Evolutionary conservation across 2,329 filamentous ascomycete species (phyloP), one percentile per base, ranked within the genome.

Genomic region (Emergomyces africanus): DNA sequence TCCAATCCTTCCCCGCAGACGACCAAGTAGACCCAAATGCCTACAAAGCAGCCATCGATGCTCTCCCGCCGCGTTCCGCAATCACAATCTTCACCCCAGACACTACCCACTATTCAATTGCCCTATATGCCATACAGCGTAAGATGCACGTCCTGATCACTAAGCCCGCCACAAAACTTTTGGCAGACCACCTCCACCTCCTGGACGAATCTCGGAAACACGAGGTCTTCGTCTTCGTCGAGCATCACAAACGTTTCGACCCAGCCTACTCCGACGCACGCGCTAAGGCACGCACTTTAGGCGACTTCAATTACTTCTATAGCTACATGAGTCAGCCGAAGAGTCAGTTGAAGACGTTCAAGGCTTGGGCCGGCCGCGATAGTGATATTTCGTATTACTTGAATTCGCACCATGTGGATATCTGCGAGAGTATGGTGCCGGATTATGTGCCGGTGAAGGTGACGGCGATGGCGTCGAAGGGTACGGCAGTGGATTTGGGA

Each of bases 291-390:
- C 77, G 83, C 69, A 84, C 79, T 57, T 79, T 96, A 8, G 91
- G 91, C 64, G 90, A 96, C 75, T 96, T 96, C 83, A 96, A 95
- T 79, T 96, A 96, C 80, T 96, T 95, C 73, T 96, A 96, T 81
- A 87, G 83, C 67, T 96, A 96, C 82, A 95, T 96, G 90, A 89
- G 85, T 55, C 90, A 96, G 79, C 88, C 87, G 61, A 95, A 95
- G 77, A 89, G 81, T 56, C 90, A 95, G 76, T 82, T 96, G 54
- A 88, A 95, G 79, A 96, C 90, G 0, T 96, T 96, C 84, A 91
- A 90, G 75, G 87, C 90, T 2, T 96, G 90, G 90, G 91, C 91
- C 0, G 91, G 91, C 63, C 84, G 86, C 67, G 90, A 96, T 66
- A 91, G 87, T 35, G 92, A 96, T 73, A 96, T 96, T 67, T 91